Percentiles rank a stretch among this genome's conserved stretches.
These are phyloP conservation scores for Kuraishia cidri DNA, from an alignment of 805 yeast species.

Conservation along the genomic window DNA sequence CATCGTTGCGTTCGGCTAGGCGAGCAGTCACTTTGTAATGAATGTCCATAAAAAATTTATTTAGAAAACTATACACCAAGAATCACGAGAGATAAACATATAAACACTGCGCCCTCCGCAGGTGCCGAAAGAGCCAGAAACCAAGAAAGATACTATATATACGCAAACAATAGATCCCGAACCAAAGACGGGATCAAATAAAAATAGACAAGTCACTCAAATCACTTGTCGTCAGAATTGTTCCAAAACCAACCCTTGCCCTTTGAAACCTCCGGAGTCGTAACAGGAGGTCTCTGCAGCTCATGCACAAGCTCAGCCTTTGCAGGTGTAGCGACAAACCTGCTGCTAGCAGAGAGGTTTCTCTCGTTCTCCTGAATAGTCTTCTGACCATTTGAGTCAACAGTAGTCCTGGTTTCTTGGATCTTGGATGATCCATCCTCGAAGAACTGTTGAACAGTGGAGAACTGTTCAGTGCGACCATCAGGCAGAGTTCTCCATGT, in stretches of 20 bases:
- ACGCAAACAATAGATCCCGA: not conserved
- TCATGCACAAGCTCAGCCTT: too few relatives aligned
- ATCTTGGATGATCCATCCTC: slow-evolving; percentile 33
- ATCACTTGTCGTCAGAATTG: slow-evolving; percentile 1
- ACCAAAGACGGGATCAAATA: not conserved
- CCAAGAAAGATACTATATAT: not conserved
- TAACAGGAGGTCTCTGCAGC: too few relatives aligned
- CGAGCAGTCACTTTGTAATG: too few relatives aligned
- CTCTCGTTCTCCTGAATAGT: slow-evolving; percentile 13
- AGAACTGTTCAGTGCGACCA: slow-evolving; percentile 32
- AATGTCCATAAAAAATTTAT: too few relatives aligned
- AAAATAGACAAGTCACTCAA: not conserved
- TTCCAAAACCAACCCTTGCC: slow-evolving; percentile 24
- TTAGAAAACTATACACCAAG: too few relatives aligned
- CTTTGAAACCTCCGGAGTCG: too few relatives aligned
- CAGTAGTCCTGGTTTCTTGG: slow-evolving; percentile 27
- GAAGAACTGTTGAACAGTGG: slow-evolving; percentile 24
- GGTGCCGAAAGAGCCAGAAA: not conserved
- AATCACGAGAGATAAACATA: too few relatives aligned
- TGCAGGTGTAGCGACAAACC: too few relatives aligned
- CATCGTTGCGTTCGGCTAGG: slow-evolving; percentile 22
- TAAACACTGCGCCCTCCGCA: too few relatives aligned
- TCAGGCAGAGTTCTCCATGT: slow-evolving; percentile 26
- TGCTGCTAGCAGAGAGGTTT: too few relatives aligned
- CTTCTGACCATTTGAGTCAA: slow-evolving; percentile 26